Conservation (phyloP, 257 asterid genomes). For the Apocynum venetum region DNA sequence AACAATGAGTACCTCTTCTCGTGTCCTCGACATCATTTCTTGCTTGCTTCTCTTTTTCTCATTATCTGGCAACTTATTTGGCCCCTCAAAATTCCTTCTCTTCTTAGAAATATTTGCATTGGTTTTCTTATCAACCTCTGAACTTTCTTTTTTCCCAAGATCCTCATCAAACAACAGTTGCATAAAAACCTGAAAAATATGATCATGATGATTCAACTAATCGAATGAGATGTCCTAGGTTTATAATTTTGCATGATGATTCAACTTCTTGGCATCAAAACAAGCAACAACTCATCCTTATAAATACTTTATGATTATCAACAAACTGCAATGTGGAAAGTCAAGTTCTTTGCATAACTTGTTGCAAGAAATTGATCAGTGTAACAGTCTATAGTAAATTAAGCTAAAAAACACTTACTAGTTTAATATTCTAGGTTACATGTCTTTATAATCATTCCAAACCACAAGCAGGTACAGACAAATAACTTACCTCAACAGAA, state of each 20-base stretch:
- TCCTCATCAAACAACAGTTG: slow-evolving; percentile 85
- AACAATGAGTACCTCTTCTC: slow-evolving; percentile 65
- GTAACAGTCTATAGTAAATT: neutral
- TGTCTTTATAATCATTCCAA: neutral
- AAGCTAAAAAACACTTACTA: neutral
- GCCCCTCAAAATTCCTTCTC: slow-evolving; percentile 56
- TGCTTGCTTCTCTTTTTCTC: slow-evolving; percentile 53
- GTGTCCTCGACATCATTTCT: slow-evolving; percentile 65
- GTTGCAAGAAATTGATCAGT: neutral
- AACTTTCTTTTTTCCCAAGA: slow-evolving; percentile 55
- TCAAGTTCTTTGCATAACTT: neutral
- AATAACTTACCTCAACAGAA: slow-evolving; percentile 64
- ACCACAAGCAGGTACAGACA: neutral
- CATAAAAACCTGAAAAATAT: slow-evolving; percentile 51
- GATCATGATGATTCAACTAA: neutral
- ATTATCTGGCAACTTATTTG: slow-evolving; percentile 48
- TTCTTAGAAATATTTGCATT: slow-evolving; percentile 60
- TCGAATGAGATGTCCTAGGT: neutral
- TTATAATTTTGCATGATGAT: neutral
- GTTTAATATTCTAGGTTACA: neutral
- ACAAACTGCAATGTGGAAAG: neutral
- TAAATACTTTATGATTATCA: neutral
- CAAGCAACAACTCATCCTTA: neutral
- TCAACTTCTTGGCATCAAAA: neutral
- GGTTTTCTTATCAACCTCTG: slow-evolving; percentile 43